phyloP scores from a whole-genome alignment of 2,329 filamentous ascomycete genomes.

The Gaeumannomyces tritici region DNA sequence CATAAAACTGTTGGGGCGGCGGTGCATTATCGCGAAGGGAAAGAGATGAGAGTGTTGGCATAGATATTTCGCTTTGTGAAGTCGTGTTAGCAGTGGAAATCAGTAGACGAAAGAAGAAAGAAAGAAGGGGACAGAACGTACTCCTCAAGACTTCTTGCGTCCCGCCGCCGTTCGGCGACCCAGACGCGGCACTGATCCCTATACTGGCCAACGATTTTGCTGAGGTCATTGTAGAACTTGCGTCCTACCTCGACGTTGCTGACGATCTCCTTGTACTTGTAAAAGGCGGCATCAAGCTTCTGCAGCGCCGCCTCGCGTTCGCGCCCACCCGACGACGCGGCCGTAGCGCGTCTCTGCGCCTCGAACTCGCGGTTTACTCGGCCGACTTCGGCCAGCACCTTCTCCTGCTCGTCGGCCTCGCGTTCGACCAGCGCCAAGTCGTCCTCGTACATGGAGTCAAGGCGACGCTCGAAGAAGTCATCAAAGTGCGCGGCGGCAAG shows the following conservation, averaged over 20 bases:
- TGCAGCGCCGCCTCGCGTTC: constrained; percentile 85
- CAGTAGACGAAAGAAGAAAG: neutral
- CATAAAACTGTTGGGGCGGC: constrained; percentile 6
- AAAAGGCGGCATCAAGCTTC: constrained; percentile 79
- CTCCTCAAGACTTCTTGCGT: constrained; percentile 72
- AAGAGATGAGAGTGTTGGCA: constrained; percentile 39
- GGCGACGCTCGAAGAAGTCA: constrained; percentile 72
- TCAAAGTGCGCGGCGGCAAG: constrained; percentile 90
- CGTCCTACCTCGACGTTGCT: constrained; percentile 83
- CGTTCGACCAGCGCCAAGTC: constrained; percentile 63
- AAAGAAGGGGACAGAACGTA: constrained; percentile 27
- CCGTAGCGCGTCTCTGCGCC: constrained; percentile 57
- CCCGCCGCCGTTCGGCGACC: constrained; percentile 69
- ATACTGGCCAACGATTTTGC: constrained; percentile 74
- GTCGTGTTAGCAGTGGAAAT: constrained; percentile 4
- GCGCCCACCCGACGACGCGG: constrained; percentile 41
- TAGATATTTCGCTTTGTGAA: constrained; percentile 34
- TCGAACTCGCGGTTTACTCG: constrained; percentile 74
- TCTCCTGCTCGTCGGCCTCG: constrained; percentile 69
- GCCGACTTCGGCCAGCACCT: constrained; percentile 57
- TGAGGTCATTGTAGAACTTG: constrained; percentile 96
- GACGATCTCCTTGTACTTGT: constrained; percentile 94
- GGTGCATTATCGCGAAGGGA: constrained; percentile 21
- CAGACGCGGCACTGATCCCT: constrained; percentile 70
- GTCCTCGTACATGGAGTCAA: constrained; percentile 66